Evolutionary conservation across 1,284 basidiomycete genomes (phyloP).

Genomic region (Marasmius tenuissimus): DNA sequence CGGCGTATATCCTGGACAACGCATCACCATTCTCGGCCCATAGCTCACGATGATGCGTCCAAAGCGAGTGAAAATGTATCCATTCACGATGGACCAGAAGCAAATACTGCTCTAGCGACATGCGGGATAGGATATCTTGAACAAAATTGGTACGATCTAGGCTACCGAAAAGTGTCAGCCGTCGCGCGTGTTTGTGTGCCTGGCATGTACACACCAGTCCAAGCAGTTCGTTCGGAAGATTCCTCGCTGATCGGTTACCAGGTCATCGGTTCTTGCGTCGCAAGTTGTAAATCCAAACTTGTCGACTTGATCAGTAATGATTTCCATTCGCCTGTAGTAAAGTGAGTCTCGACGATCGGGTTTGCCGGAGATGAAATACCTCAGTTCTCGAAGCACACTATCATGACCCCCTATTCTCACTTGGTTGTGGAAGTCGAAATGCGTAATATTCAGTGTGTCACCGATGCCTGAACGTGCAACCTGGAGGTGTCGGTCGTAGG

Average conservation of each 20-base stretch:
- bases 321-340: slow-evolving; percentile 52
- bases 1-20: slow-evolving; percentile 91
- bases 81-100: slow-evolving; percentile 71
- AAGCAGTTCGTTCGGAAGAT: slow-evolving; percentile 95
- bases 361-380: slow-evolving; percentile 36
- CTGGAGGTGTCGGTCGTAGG: slow-evolving; percentile 80
- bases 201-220: slow-evolving; percentile 69
- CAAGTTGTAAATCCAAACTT: slow-evolving; percentile 85
- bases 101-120: slow-evolving; percentile 75
- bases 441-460: slow-evolving; percentile 71
- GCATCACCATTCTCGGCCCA: slow-evolving; percentile 98
- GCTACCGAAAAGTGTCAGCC: slow-evolving; percentile 40
- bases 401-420: slow-evolving; percentile 89
- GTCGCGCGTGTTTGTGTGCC: slow-evolving; percentile 8
- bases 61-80: slow-evolving; percentile 70
- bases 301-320: slow-evolving; percentile 68
- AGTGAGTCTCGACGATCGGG: slow-evolving; percentile 9
- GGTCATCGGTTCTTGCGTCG: slow-evolving; percentile 62
- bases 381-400: slow-evolving; percentile 75
- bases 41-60: slow-evolving; percentile 87
- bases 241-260: slow-evolving; percentile 84
- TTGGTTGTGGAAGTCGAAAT: slow-evolving; percentile 93
- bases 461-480: slow-evolving; percentile 57
- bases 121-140: slow-evolving; percentile 87
- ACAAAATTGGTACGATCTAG: slow-evolving; percentile 98